Evolutionary conservation across 495 filamentous ascomycete genomes (phyloP).

Genomic region (Annulohypoxylon moriforme): DNA sequence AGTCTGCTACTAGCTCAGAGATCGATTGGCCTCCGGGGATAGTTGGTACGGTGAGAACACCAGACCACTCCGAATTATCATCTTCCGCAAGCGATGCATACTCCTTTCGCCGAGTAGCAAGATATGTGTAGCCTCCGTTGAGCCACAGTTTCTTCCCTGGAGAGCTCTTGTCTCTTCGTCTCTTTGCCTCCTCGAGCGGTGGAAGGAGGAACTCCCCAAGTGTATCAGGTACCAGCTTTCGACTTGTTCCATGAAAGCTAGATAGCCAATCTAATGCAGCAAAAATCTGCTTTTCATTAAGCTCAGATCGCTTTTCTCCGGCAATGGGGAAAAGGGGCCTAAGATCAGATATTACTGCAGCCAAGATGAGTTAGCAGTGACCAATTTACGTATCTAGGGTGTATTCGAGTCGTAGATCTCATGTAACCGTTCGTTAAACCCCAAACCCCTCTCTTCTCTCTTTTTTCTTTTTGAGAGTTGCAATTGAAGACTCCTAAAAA

Average conservation of each 20-base stretch:
- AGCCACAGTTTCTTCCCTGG: constrained; percentile 52
- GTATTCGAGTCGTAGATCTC: too few relatives aligned
- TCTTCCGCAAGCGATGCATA: constrained; percentile 45
- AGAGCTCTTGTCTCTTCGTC: constrained; percentile 17
- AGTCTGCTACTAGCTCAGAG: constrained; percentile 46
- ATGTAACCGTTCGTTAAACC: too few relatives aligned
- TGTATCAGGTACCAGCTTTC: constrained; percentile 30
- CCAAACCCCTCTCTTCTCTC: background rate
- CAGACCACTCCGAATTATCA: constrained; percentile 50
- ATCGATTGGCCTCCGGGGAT: constrained; percentile 26
- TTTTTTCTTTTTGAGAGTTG: background rate
- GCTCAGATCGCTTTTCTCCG: constrained; percentile 43
- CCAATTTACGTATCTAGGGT: too few relatives aligned
- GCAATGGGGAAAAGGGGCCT: constrained; percentile 42
- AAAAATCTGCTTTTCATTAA: constrained; percentile 41
- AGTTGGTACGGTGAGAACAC: constrained; percentile 38
- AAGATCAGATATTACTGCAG: constrained; percentile 44
- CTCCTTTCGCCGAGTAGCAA: constrained; percentile 56
- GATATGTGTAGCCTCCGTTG: constrained; percentile 61
- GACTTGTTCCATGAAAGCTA: constrained; percentile 55
- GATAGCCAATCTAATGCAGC: constrained; percentile 55
- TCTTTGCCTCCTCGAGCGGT: constrained; percentile 49
- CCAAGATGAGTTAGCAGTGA: background rate
- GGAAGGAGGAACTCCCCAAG: constrained; percentile 44
- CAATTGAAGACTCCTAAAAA: background rate